A percentile compares a stretch with the other conserved stretches of the same genome.
These are phyloP conservation scores for Dicorynia guianensis DNA, from an alignment of 306 rosid species.

Conservation along the genomic window DNA sequence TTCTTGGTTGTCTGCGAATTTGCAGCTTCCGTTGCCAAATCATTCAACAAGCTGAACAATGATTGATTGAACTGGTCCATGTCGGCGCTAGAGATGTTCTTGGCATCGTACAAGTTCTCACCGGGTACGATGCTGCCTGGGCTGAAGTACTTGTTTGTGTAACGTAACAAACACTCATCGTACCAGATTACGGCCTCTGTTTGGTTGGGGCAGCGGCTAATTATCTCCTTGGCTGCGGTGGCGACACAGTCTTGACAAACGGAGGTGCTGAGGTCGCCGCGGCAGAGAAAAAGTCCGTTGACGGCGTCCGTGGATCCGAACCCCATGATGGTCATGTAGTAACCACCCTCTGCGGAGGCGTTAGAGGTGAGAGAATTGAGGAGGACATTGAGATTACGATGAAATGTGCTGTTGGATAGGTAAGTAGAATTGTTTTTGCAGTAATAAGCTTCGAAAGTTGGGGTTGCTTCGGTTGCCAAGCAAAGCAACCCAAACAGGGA, in stretches of 20 bases:
- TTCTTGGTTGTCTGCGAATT: slow-evolving; percentile 35
- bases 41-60: slow-evolving; percentile 8
- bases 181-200: slow-evolving; percentile 61
- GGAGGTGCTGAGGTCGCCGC: slow-evolving; percentile 49
- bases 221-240: slow-evolving; percentile 39
- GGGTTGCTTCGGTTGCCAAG: slow-evolving; percentile 32
- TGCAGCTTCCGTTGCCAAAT: slow-evolving; percentile 27
- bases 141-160: slow-evolving; percentile 40
- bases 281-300: slow-evolving; percentile 66
- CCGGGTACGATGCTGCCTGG: slow-evolving; percentile 42
- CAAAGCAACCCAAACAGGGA: slow-evolving; percentile 3
- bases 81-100: slow-evolving; percentile 32
- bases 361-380: slow-evolving; percentile 57
- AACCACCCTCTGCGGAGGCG: slow-evolving; percentile 47
- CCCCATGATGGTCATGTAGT: slow-evolving; percentile 40
- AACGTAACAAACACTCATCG: slow-evolving; percentile 54
- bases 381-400: slow-evolving; percentile 47
- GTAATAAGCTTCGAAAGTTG: accelerated
- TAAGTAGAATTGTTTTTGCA: slow-evolving; percentile 34
- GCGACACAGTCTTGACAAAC: slow-evolving; percentile 52
- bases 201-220: slow-evolving; percentile 39
- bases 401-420: slow-evolving; percentile 50
- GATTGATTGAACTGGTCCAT: slow-evolving; percentile 27
- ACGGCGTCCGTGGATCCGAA: slow-evolving; percentile 17
- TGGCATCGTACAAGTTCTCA: not conserved